These are phyloP conservation scores for Penicillium hordei DNA, from an alignment of 2,329 filamentous ascomycete species.

Conservation along the genomic window DNA sequence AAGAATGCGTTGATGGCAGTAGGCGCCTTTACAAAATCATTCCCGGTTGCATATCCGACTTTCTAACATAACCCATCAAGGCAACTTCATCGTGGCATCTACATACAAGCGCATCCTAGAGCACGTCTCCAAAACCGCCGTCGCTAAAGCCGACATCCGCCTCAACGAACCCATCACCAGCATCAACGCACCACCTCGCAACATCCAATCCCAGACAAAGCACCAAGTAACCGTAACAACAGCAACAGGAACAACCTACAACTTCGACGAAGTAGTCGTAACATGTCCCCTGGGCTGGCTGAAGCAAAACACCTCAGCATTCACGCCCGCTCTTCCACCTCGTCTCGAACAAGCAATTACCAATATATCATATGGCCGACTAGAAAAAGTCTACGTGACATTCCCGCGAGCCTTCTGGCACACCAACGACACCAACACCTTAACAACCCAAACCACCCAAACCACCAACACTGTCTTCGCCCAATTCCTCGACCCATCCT, in stretches of 20 bases:
- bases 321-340: constrained; percentile 46
- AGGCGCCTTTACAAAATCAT: background rate
- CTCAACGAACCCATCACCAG: constrained; percentile 47
- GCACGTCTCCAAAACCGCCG: constrained; percentile 51
- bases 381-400: constrained; percentile 58
- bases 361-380: constrained; percentile 48
- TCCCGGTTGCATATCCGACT: background rate
- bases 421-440: constrained; percentile 18
- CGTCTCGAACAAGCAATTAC: constrained; percentile 48
- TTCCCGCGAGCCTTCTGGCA: constrained; percentile 79
- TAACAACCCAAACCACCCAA: background rate
- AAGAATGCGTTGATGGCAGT: constrained; percentile 65
- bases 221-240: constrained; percentile 49
- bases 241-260: constrained; percentile 33
- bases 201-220: constrained; percentile 6
- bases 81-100: constrained; percentile 62
- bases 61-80: constrained; percentile 32
- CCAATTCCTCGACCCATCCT: constrained; percentile 71
- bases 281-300: constrained; percentile 57
- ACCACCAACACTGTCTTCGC: constrained; percentile 60
- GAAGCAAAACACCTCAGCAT: constrained; percentile 48
- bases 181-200: constrained; percentile 34
- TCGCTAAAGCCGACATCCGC: constrained; percentile 50
- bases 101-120: constrained; percentile 61
- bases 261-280: constrained; percentile 54